Evolutionary conservation across 257 asterid genomes (phyloP), one percentile per base, ranked within the genome.

Genomic region (Capsicum pubescens): DNA sequence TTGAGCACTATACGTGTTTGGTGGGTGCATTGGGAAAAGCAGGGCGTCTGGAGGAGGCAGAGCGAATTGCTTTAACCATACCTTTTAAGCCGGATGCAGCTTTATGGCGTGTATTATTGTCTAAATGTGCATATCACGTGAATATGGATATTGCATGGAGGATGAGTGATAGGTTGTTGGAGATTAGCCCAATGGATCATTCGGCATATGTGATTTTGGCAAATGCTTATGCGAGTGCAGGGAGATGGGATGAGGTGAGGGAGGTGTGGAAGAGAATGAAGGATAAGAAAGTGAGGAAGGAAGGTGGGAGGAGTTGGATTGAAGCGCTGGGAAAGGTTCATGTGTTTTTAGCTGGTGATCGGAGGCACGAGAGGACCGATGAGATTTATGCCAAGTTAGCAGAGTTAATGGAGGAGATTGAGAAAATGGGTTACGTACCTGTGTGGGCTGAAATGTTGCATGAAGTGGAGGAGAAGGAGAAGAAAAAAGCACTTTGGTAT

Each of bases 1-100:
- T 95, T 8, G 95, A 94, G 87, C 99, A 95, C 85, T 94, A 93
- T 44, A 95, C 97, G 1, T 95, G 98, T 87, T 84, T 94, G 84
- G 88, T 89, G 13, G 92, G 91, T 81, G 95, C 94, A 67, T 11
- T 94, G 87, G 98, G 94, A 52, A 90, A 87, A 83, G 91, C 60
- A 0, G 96, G 98, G 19, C 59, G 76, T 84, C 84, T 93, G 77
- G 97, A 90, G 74, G 94, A 91, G 87, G 98, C 99, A 2, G 97
- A 93, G 90, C 90, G 36, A 48, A 79, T 92, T 68, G 95, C 91
- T 83, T 80, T 85, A 67, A 85, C 91, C 36, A 93, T 95, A 94
- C 97, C 97, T 0, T 89, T 87, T 50, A 61, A 91, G 87, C 96
- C 97, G 1, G 99, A 95, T 83, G 95, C 96, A 66, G 97, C 95